Evolutionary conservation across 768 basidiomycete genomes (phyloP), one percentile per base, ranked within the genome.

Genomic region (Rhodotorula diobovata): DNA sequence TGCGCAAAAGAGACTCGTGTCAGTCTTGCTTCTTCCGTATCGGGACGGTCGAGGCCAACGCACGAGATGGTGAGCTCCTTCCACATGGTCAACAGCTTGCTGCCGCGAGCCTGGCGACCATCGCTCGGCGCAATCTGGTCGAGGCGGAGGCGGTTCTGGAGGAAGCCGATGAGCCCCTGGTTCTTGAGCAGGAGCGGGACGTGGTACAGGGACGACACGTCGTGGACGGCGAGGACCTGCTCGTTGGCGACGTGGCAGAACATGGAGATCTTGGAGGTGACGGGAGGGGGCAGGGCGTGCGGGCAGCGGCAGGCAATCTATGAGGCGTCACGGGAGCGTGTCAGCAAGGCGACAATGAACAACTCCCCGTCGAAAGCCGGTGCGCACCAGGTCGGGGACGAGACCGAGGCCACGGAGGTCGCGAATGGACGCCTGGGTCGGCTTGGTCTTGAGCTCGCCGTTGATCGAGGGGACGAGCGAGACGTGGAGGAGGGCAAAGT

Each of bases 381-480:
- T 28, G 20, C 58, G 25, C 41, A 59, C 58, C 76, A 99, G 81
- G 81, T 99, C 95, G 57, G 95, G 94, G 20, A 93, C 85, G 10
- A 99, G 83, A 75, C 95, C 95, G 28, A 97, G 85, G 9, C 95
- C 94, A 59, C 95, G 86, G 55, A 98, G 82, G 63, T 92, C 93
- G 76, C 95, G 90, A 20, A 98, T 90, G 28, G 93, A 95, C 25
- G 94, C 95, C 80, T 99, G 95, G 0, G 95, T 99, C 1, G 95
- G 95, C 80, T 99, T 99, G 15, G 95, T 99, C 82, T 99, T 99
- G 79, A 97, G 95, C 80, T 99, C 95, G 66, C 95, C 95, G 64
- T 96, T 93, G 85, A 99, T 91, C 78, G 96, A 92, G 28, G 95
- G 95, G n/a, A 99, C 93, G 41, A 99, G 87, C 12, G 92, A 94